A percentile compares a stretch with the other conserved stretches of the same genome.
Evolutionary conservation across 148 eudicot genomes (phyloP).

Genomic region (Chenopodium formosanum): DNA sequence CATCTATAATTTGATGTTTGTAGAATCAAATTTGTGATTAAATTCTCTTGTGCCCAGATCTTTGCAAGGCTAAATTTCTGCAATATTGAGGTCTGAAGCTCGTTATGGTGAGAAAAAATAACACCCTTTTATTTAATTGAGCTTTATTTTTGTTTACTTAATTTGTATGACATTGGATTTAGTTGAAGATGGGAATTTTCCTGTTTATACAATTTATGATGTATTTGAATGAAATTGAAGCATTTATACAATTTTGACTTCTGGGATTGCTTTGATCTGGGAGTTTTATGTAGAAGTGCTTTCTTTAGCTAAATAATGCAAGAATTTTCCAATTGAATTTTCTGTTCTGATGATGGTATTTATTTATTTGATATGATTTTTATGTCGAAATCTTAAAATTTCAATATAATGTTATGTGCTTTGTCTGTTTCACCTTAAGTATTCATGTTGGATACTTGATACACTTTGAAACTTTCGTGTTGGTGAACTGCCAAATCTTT

Average conservation of each 20-base stretch:
- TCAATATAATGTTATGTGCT: neutral
- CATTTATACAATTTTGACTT: neutral
- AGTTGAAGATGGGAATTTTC: neutral
- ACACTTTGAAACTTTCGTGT: neutral
- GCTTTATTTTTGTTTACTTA: neutral
- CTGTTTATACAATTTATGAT: neutral
- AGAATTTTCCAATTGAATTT: neutral
- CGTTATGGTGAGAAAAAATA: neutral
- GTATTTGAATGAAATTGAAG: neutral
- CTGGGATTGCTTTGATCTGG: slow-evolving; percentile 1
- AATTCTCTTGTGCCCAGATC: slow-evolving; percentile 5
- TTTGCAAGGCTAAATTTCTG: neutral
- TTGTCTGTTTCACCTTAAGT: neutral
- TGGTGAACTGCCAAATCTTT: neutral
- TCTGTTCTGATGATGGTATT: no score
- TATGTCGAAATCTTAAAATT: neutral
- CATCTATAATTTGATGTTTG: neutral
- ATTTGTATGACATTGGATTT: neutral
- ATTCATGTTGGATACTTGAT: neutral
- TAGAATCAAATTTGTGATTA: neutral
- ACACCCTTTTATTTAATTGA: neutral
- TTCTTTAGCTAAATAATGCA: neutral
- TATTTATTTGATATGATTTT: neutral
- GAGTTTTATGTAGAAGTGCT: neutral
- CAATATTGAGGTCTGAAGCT: neutral